Percentiles rank a stretch among this genome's conserved stretches.
Evolutionary conservation across 257 asterid genomes (phyloP).

Genomic region (Gentiana macrophylla): DNA sequence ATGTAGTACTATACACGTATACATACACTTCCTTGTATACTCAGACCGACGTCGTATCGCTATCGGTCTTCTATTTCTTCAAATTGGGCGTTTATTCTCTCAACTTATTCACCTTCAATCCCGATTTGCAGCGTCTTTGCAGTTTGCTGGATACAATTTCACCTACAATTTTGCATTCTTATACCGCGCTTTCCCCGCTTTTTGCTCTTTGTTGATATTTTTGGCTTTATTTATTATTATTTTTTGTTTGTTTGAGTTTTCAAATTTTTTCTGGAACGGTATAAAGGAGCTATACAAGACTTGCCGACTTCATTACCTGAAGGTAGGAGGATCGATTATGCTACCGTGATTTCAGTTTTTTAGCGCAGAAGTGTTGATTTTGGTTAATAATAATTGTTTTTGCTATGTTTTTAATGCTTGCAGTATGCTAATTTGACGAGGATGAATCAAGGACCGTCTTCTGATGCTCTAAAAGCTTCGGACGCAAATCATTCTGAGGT

Average conservation of each 20-base stretch:
- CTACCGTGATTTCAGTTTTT: conserved; percentile 4
- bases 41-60: conserved; percentile 12
- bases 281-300: not conserved
- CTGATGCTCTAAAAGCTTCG: conserved; percentile 31
- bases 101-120: conserved; percentile 1
- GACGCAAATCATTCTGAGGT: conserved; percentile 55
- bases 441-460: conserved; percentile 72
- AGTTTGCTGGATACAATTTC: not conserved
- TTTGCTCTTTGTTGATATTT: not conserved
- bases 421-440: conserved; percentile 33
- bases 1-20: too few species aligned
- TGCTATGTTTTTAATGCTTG: not conserved
- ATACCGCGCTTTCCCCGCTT: not conserved
- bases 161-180: not conserved
- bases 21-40: not conserved
- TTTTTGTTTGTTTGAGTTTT: conserved; percentile 2
- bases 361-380: not conserved
- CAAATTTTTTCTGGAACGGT: conserved; percentile 1
- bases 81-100: not conserved
- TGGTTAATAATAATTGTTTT: not conserved
- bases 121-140: conserved; percentile 3
- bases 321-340: conserved; percentile 14
- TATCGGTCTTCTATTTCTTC: not conserved
- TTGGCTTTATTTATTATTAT: not conserved
- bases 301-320: conserved; percentile 8